Evolutionary conservation across 2,329 filamentous ascomycete species (phyloP).

Genomic region (Cladophialophora psammophila): DNA sequence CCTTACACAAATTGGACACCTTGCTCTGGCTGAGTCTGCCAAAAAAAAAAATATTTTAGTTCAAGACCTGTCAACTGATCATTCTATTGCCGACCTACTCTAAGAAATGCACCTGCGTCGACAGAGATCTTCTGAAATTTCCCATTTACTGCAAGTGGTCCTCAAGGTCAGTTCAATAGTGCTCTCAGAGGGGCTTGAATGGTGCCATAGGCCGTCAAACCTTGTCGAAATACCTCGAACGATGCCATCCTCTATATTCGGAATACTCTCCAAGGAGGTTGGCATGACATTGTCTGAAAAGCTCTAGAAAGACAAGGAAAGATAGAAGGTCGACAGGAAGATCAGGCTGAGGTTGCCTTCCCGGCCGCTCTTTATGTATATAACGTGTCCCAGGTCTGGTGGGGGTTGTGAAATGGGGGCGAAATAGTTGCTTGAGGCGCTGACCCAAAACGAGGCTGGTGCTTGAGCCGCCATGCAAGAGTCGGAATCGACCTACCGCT

Average conservation of each 20-base stretch:
- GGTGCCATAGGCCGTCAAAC: background rate
- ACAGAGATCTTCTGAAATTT: slow-evolving; percentile 7
- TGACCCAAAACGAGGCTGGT: background rate
- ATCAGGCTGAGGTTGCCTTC: background rate
- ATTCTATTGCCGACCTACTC: background rate
- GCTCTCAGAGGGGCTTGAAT: background rate
- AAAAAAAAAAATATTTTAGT: slow-evolving; percentile 10
- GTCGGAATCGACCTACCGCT: background rate
- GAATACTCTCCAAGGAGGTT: background rate
- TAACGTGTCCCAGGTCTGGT: background rate
- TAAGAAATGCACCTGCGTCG: slow-evolving; percentile 17
- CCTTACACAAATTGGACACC: slow-evolving; percentile 30
- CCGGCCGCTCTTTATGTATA: background rate
- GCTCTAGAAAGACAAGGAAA: background rate
- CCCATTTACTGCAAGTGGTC: background rate
- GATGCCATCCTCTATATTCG: slow-evolving; percentile 1
- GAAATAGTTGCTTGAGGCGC: background rate
- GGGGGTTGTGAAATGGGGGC: slow-evolving; percentile 2
- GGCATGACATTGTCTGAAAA: background rate
- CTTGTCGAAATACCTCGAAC: slow-evolving; percentile 16
- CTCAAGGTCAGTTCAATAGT: background rate
- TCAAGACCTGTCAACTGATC: background rate
- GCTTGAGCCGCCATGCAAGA: background rate
- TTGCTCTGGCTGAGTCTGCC: slow-evolving; percentile 14
- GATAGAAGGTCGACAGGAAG: background rate